Conservation (phyloP, 441 rosid species). For the Adansonia gregorii region DNA sequence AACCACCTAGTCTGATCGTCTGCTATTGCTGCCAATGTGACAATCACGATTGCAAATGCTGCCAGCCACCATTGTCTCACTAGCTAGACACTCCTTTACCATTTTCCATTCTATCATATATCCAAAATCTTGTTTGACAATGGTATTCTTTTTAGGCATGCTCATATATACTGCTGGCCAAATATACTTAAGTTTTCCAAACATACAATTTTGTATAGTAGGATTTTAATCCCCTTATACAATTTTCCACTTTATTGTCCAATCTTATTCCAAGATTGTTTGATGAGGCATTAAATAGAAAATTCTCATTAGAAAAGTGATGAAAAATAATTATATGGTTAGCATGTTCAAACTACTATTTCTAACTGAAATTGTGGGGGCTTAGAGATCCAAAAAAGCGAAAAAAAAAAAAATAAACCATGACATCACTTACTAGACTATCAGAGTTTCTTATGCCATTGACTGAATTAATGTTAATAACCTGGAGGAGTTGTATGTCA, state of each 20-base stretch:
- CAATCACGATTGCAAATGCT: not conserved
- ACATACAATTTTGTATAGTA: not conserved
- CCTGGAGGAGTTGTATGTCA: not conserved
- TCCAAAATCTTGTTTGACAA: not conserved
- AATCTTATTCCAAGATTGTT: not conserved
- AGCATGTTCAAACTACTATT: not conserved
- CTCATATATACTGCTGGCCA: not conserved
- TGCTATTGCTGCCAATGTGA: not conserved
- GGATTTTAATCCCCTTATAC: not conserved
- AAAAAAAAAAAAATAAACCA: not conserved
- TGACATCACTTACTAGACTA: not conserved
- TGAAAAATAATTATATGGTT: constrained; percentile 1
- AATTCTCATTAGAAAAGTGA: constrained; percentile 12
- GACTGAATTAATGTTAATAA: not conserved
- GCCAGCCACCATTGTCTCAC: not conserved
- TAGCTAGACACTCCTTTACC: not conserved
- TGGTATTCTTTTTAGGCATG: not conserved
- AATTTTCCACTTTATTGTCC: not conserved
- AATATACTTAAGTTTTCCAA: not conserved
- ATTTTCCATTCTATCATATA: not conserved
- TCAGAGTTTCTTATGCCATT: not conserved
- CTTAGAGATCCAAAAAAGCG: not conserved
- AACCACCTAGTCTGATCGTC: not conserved
- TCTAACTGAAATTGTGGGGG: not conserved
- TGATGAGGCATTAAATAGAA: not conserved